A percentile compares a stretch with the other conserved stretches of the same genome.
phyloP scores from a whole-genome alignment of 176 grass and related monocot genomes.

The Eleusine coracana region DNA sequence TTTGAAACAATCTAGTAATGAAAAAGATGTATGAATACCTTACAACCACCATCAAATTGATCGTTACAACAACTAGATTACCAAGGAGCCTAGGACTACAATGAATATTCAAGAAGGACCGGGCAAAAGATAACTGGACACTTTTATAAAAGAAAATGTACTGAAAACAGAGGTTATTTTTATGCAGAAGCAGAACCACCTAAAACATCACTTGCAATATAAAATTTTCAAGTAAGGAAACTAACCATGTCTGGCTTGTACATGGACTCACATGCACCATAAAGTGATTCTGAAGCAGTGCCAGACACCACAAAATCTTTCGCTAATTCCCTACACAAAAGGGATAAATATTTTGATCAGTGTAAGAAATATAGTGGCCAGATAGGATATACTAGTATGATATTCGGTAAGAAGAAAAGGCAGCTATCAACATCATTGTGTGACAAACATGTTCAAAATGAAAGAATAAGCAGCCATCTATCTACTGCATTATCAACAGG shows the following conservation, averaged over 20 bases:
- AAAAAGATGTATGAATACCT: neutral
- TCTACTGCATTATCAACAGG: conserved; percentile 11
- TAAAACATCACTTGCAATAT: neutral
- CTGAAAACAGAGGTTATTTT: neutral
- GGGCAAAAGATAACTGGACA: neutral
- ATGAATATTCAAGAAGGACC: neutral
- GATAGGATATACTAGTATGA: neutral
- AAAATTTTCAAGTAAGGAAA: conserved; percentile 11
- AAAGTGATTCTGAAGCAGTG: conserved; percentile 85
- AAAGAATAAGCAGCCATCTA: neutral
- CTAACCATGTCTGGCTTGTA: conserved; percentile 96
- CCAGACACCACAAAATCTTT: conserved; percentile 97
- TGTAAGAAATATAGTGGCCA: neutral
- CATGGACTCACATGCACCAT: conserved; percentile 97
- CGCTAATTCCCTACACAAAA: conserved; percentile 76
- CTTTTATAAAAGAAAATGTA: neutral
- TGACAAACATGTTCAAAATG: conserved; percentile 1
- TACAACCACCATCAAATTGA: neutral
- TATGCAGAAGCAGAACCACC: neutral
- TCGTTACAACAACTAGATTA: conserved; percentile 1
- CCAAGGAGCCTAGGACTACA: neutral
- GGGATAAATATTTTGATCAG: conserved; percentile 34
- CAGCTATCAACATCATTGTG: conserved; percentile 2
- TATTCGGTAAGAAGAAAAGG: neutral
- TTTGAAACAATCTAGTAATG: conserved; percentile 8